These are phyloP conservation scores for Acanthochlamys bracteata DNA, from an alignment of 106 monocot genomes.

Conservation along the genomic window DNA sequence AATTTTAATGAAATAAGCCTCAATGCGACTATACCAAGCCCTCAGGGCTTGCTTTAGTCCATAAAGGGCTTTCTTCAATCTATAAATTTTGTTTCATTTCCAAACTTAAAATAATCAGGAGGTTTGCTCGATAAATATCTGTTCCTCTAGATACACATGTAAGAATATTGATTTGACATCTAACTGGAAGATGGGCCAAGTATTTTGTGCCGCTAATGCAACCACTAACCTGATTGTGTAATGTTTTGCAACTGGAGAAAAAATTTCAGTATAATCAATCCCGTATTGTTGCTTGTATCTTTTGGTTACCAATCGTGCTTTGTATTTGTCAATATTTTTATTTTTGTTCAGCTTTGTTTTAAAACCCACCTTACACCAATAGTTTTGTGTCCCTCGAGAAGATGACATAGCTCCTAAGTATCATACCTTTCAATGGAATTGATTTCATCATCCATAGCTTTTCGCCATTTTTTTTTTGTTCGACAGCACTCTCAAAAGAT, in stretches of 20 bases:
- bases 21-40: constrained; percentile 14
- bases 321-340: not conserved
- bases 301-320: constrained; percentile 1
- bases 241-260: constrained; percentile 2
- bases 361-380: constrained; percentile 13
- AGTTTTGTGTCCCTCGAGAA: constrained; percentile 4
- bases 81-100: constrained; percentile 12
- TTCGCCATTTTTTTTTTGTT: constrained; percentile 4
- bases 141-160: constrained; percentile 5
- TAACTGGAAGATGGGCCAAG: constrained; percentile 11
- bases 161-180: constrained; percentile 20
- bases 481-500: constrained; percentile 1
- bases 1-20: not conserved
- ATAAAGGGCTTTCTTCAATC: constrained; percentile 16
- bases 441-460: constrained; percentile 9
- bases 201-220: constrained; percentile 9
- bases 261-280: constrained; percentile 7
- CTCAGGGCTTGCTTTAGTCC: constrained; percentile 10
- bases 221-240: constrained; percentile 17
- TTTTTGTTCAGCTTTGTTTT: constrained; percentile 4
- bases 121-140: constrained; percentile 20
- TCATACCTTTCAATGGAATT: not conserved
- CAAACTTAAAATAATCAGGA: constrained; percentile 8
- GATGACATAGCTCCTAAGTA: constrained; percentile 5
- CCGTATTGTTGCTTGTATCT: constrained; percentile 7